Conservation (phyloP, 805 yeast species). For the Candida boidinii region DNA sequence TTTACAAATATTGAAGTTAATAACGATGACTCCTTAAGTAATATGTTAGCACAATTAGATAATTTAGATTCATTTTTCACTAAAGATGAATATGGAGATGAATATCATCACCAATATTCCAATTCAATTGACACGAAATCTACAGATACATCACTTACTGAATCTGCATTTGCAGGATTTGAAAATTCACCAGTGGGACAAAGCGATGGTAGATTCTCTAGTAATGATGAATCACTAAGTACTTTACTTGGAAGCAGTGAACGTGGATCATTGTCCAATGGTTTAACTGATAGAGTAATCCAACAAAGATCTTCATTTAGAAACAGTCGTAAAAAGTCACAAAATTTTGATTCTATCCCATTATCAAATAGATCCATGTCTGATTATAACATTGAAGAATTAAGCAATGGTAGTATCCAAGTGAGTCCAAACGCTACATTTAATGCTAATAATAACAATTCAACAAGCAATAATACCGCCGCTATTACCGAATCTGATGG, state of each 20-base stretch:
- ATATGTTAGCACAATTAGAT: conserved; percentile 89
- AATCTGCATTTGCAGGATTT: conserved; percentile 15
- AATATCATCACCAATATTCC: conserved; percentile 31
- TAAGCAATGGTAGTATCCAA: conserved; percentile 11
- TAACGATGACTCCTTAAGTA: conserved; percentile 71
- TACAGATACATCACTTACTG: conserved; percentile 24
- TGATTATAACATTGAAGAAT: no score
- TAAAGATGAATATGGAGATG: conserved; percentile 33
- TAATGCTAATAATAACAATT: conserved; percentile 12
- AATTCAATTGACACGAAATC: conserved; percentile 57
- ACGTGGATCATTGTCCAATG: neutral
- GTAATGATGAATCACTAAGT: conserved; percentile 1
- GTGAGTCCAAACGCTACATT: conserved; percentile 5
- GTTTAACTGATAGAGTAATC: neutral
- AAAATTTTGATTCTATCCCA: conserved; percentile 2
- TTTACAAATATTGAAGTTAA: conserved; percentile 40
- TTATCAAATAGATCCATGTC: conserved; percentile 7
- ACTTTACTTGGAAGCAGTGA: neutral
- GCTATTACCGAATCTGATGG: conserved; percentile 26
- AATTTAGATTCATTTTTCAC: conserved; percentile 85
- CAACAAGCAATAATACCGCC: conserved; percentile 16
- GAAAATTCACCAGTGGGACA: conserved; percentile 21
- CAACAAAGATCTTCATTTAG: conserved; percentile 9
- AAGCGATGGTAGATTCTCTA: conserved; percentile 8
- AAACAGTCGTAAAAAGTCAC: no score